A percentile compares a stretch with the other conserved stretches of the same genome.
Evolutionary conservation across 306 rosid species (phyloP).

Genomic region (Alnus glutinosa): DNA sequence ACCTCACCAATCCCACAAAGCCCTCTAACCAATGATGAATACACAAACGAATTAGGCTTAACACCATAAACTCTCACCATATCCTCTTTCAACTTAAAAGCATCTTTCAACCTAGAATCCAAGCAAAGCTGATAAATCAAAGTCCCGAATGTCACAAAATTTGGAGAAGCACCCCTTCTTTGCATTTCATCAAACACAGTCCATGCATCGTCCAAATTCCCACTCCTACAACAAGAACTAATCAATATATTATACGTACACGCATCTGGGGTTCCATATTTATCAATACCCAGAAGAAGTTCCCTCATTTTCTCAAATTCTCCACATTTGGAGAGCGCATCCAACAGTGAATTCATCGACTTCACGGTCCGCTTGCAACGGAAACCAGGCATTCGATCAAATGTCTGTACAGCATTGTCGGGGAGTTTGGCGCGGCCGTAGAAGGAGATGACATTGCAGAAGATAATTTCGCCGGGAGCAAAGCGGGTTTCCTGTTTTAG

Average conservation of each 20-base stretch:
- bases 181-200: slow-evolving; percentile 66
- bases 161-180: slow-evolving; percentile 32
- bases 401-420: slow-evolving; percentile 50
- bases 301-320: slow-evolving; percentile 36
- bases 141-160: slow-evolving; percentile 57
- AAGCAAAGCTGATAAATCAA: slow-evolving; percentile 51
- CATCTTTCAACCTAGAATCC: slow-evolving; percentile 37
- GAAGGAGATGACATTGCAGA: slow-evolving; percentile 70
- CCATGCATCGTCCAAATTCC: slow-evolving; percentile 38
- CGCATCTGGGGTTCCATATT: slow-evolving; percentile 49
- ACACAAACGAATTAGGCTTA: slow-evolving; percentile 44
- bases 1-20: slow-evolving; percentile 53
- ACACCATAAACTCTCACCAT: slow-evolving; percentile 44
- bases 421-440: slow-evolving; percentile 67
- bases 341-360: slow-evolving; percentile 63
- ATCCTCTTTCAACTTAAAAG: slow-evolving; percentile 54
- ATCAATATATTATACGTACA: slow-evolving; percentile 73
- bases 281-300: slow-evolving; percentile 16
- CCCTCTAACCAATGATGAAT: slow-evolving; percentile 58
- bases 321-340: slow-evolving; percentile 50
- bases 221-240: slow-evolving; percentile 29
- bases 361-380: slow-evolving; percentile 53
- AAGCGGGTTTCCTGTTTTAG: slow-evolving; percentile 53
- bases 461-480: slow-evolving; percentile 51
- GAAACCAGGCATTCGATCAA: slow-evolving; percentile 51